Evolutionary conservation across 768 basidiomycete species (phyloP), one percentile per base, ranked within the genome.

Genomic region (Lentinula aciculospora): DNA sequence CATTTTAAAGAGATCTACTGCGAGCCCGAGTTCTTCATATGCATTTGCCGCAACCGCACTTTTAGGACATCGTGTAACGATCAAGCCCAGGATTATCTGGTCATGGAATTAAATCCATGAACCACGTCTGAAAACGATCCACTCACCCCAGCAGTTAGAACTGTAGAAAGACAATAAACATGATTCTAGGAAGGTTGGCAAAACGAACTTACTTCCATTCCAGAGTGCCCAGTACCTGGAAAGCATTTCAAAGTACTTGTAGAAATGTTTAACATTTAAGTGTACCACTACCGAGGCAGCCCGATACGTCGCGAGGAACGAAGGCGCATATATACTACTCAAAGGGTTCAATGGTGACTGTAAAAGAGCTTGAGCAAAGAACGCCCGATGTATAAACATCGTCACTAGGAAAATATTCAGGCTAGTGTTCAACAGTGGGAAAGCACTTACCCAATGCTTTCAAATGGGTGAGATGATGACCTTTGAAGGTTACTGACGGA

Each of bases 271-370:
- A 2, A 39, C 51, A 37, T 25, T 39, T 0, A 27, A 15, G n/a
- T 53, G 23, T 0, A 53, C 21, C 12, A 61, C 47, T 7, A 12
- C 19, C 1, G 75, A 77, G 4, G 78, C 79, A 56, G 76, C 74
- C 42, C 75, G 72, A 61, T 77, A 78, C 7, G 78, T 72, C 3
- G 79, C 77, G 25, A 80, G 69, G 63, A 78, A 76, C 8, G 78
- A 79, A 4, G 79, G 75, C 0, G 78, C 78, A 32, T 76, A 79
- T 1, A 74, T 71, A 58, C 75, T 76, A 17, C 71, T 68, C 7
- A 79, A 70, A 12, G 78, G 79, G 54, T 78, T 76, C 13, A 66
- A 66, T 23, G 79, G 78, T 34, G 69, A 65, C 32, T 78, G 75
- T 10, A 74, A 66, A 53, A 80, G 65, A 0, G 78, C 78, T 45